phyloP scores from a whole-genome alignment of 2,329 filamentous ascomycete genomes.

The Acephala macrosclerotiorum region DNA sequence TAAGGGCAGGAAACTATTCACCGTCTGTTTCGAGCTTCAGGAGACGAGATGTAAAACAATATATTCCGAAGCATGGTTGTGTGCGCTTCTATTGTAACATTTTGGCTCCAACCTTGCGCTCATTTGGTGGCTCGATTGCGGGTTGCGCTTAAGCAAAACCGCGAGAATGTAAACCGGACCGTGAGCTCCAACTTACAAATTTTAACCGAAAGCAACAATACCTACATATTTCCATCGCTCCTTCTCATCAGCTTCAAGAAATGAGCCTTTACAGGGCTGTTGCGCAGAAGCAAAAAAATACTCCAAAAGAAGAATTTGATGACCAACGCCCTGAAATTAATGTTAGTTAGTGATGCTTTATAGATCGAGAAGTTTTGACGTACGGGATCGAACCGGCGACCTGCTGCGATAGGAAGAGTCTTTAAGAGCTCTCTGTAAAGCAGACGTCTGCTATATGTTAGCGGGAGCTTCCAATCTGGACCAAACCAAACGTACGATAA shows the following conservation, averaged over 20 bases:
- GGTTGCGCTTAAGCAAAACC: background rate
- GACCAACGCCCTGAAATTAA: background rate
- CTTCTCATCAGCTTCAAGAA: too few relatives aligned
- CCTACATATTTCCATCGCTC: too few relatives aligned
- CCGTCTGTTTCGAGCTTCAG: background rate
- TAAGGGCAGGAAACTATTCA: background rate
- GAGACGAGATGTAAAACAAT: background rate
- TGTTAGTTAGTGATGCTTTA: too few relatives aligned
- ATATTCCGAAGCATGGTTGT: too few relatives aligned
- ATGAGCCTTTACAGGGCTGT: too few relatives aligned
- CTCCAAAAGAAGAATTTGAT: background rate
- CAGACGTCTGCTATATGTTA: too few relatives aligned
- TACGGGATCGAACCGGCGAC: constrained; percentile 36
- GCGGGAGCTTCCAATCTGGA: too few relatives aligned
- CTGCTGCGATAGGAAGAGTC: constrained; percentile 27
- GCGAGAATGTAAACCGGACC: too few relatives aligned
- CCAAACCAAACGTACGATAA: too few relatives aligned
- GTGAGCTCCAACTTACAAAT: too few relatives aligned
- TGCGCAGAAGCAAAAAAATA: background rate
- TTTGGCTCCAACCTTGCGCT: background rate
- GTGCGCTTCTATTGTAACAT: background rate
- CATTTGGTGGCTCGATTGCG: background rate
- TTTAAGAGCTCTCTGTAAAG: constrained; percentile 21
- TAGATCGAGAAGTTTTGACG: constrained; percentile 20
- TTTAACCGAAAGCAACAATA: too few relatives aligned